Conservation (phyloP, 805 yeast genomes). For the Candida nemodendra region DNA sequence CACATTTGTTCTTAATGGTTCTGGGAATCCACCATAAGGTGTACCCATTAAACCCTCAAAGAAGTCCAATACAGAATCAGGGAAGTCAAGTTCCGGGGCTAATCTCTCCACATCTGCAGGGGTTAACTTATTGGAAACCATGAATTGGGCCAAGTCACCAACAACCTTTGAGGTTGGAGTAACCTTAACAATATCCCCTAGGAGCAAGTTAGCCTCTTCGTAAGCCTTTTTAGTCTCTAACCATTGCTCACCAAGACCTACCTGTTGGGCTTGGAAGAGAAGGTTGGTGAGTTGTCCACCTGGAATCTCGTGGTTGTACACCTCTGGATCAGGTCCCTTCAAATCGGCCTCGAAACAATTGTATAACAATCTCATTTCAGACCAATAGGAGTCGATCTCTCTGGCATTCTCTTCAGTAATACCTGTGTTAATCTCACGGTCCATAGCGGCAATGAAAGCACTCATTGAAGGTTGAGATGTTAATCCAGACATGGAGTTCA, state of each 20-base stretch:
- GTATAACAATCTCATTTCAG: slow-evolving; percentile 94
- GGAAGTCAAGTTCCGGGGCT: slow-evolving; percentile 94
- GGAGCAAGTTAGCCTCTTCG: slow-evolving; percentile 81
- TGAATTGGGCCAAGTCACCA: slow-evolving; percentile 99
- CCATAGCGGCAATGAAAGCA: slow-evolving; percentile 89
- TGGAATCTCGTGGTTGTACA: slow-evolving; percentile 96
- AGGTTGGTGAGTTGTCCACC: slow-evolving; percentile 99
- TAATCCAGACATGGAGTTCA: slow-evolving; percentile 97
- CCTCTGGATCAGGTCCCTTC: slow-evolving; percentile 99
- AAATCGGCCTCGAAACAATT: slow-evolving; percentile 97
- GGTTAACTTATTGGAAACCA: slow-evolving; percentile 92
- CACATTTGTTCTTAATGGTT: slow-evolving; percentile 91
- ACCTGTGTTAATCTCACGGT: slow-evolving; percentile 79
- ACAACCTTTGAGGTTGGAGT: slow-evolving; percentile 99
- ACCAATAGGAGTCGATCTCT: slow-evolving; percentile 94
- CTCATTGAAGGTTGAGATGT: slow-evolving; percentile 97
- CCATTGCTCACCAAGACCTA: slow-evolving; percentile 98
- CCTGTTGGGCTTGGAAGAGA: slow-evolving; percentile 98
- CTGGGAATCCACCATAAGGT: slow-evolving; percentile 99
- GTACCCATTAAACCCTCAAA: slow-evolving; percentile 99
- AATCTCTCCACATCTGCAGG: slow-evolving; percentile 83
- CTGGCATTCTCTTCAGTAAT: slow-evolving; percentile 66
- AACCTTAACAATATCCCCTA: slow-evolving; percentile 97
- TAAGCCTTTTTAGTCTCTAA: slow-evolving; percentile 92
- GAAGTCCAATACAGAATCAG: slow-evolving; percentile 96